A percentile compares a stretch with the other conserved stretches of the same genome.
Evolutionary conservation across 352 stramenopile genomes (phyloP).

Genomic region (Globisporangium nagaii): DNA sequence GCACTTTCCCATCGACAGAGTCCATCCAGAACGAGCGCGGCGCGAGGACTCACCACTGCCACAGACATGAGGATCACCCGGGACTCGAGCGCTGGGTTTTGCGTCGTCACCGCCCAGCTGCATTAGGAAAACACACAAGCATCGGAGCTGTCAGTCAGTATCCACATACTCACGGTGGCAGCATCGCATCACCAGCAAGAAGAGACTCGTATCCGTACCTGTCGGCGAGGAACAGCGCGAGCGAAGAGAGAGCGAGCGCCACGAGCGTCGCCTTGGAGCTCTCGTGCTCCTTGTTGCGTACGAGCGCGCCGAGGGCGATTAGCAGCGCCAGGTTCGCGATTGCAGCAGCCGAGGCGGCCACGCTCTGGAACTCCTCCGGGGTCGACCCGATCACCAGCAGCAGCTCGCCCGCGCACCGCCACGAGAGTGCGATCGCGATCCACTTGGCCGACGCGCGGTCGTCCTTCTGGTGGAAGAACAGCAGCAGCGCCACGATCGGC

Average conservation of each 20-base stretch:
- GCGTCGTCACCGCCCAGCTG: conserved; percentile 44
- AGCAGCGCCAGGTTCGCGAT: conserved; percentile 60
- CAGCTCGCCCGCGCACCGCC: conserved; percentile 65
- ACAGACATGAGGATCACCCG: conserved; percentile 75
- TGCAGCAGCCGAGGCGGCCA: conserved; percentile 27
- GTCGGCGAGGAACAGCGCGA: conserved; percentile 63
- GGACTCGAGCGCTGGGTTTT: conserved; percentile 46
- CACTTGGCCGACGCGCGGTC: conserved; percentile 67
- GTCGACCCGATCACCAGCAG: conserved; percentile 50
- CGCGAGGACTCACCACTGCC: conserved; percentile 39
- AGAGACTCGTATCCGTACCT: conserved; percentile 35
- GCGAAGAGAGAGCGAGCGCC: conserved; percentile 27
- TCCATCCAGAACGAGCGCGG: not conserved
- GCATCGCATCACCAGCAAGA: not conserved
- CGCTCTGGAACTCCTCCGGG: conserved; percentile 35
- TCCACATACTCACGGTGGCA: not conserved
- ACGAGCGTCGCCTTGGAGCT: conserved; percentile 52
- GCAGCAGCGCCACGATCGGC: conserved; percentile 52
- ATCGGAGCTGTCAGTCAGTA: conserved; percentile 4
- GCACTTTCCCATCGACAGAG: not conserved
- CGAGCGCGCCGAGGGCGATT: conserved; percentile 34
- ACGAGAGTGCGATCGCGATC: conserved; percentile 76
- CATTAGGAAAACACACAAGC: conserved; percentile 1
- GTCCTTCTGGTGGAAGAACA: conserved; percentile 77
- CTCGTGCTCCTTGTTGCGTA: conserved; percentile 44